Evolutionary conservation across 1,139 yeast genomes (phyloP).

Genomic region (Pneumocystis carinii): DNA sequence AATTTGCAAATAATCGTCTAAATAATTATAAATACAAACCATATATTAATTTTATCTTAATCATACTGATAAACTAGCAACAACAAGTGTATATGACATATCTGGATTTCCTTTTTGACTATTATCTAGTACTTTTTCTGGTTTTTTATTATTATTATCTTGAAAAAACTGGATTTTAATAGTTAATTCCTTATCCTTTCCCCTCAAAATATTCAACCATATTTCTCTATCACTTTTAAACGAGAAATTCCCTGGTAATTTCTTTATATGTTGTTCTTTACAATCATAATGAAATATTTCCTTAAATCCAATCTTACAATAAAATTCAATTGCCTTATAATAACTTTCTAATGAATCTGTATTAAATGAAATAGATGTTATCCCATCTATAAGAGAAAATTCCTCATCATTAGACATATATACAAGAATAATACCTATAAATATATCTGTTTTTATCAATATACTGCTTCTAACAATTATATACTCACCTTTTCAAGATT

Average conservation of each 20-base stretch:
- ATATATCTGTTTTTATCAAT: background rate
- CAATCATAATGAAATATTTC: conserved; percentile 14
- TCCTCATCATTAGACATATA: background rate
- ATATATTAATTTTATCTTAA: conserved; percentile 7
- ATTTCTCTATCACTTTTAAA: conserved; percentile 28
- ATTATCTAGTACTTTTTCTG: background rate
- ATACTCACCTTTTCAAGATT: too few relatives aligned
- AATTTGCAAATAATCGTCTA: conserved; percentile 25
- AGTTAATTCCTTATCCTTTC: conserved; percentile 22
- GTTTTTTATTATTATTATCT: background rate
- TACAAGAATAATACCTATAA: background rate
- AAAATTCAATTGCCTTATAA: conserved; percentile 16
- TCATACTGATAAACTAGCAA: conserved; percentile 12
- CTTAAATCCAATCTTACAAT: conserved; percentile 15
- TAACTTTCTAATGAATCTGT: conserved; percentile 1
- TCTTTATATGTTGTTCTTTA: conserved; percentile 19
- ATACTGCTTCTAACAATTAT: too few relatives aligned
- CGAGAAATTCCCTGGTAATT: conserved; percentile 20
- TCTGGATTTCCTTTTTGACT: background rate
- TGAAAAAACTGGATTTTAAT: conserved; percentile 22
- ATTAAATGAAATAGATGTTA: background rate
- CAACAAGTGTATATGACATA: conserved; percentile 14
- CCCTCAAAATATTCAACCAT: conserved; percentile 40
- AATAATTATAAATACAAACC: conserved; percentile 10
- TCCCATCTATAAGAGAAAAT: background rate